These are phyloP conservation scores for Penicillium sp. DNA, from an alignment of 2,329 filamentous ascomycete genomes.

Conservation along the genomic window DNA sequence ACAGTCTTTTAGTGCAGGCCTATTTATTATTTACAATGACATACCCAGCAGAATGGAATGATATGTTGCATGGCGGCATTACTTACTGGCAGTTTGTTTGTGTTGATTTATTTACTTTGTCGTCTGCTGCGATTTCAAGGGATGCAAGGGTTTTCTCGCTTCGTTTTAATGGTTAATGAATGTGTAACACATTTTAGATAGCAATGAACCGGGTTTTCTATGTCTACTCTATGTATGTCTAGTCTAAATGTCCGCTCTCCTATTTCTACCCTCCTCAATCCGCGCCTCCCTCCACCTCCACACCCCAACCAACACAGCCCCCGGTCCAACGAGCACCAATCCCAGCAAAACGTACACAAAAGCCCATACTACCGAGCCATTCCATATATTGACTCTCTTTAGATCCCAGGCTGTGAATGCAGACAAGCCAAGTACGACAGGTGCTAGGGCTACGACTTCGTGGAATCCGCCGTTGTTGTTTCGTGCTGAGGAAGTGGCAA, in stretches of 20 bases:
- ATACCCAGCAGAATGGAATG: conserved; percentile 12
- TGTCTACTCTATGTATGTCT: no score
- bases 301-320: neutral
- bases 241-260: neutral
- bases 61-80: conserved; percentile 14
- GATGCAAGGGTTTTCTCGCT: conserved; percentile 2
- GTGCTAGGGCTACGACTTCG: no score
- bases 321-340: neutral
- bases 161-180: conserved; percentile 5
- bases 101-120: neutral
- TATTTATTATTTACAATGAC: neutral
- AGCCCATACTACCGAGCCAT: neutral
- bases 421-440: neutral
- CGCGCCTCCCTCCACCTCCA: neutral
- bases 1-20: neutral
- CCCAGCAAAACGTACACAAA: neutral
- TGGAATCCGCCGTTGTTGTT: no score
- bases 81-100: conserved; percentile 11
- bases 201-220: conserved; percentile 3
- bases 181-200: conserved; percentile 9
- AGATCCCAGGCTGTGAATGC: neutral
- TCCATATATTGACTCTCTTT: neutral
- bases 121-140: neutral
- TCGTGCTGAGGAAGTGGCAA: no score
- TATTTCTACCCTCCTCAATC: neutral